A percentile compares a stretch with the other conserved stretches of the same genome.
Evolutionary conservation across 257 asterid genomes (phyloP).

Genomic region (Nicotiana otophora): DNA sequence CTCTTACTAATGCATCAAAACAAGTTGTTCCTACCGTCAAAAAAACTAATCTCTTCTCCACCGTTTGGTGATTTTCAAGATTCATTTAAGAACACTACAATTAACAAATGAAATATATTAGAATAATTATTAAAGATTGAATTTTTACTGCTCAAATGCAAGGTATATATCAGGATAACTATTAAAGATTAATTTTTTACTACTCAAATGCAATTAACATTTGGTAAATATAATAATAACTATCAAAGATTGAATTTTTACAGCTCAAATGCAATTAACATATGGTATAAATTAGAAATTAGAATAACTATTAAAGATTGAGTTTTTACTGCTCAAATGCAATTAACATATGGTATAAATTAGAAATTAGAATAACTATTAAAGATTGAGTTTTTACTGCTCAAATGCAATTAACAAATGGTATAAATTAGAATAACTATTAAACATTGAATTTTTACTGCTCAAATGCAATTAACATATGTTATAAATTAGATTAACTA

Average conservation of each 20-base stretch:
- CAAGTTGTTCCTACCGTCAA: conserved; percentile 91
- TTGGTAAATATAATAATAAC: too few species aligned
- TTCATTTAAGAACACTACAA: background rate
- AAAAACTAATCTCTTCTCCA: conserved; percentile 52
- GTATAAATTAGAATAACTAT: too few species aligned
- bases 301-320: background rate
- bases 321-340: background rate
- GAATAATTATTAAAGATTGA: background rate
- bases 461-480: too few species aligned
- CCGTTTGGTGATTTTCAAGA: conserved; percentile 27
- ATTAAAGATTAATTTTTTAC: background rate
- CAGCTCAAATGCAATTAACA: too few species aligned
- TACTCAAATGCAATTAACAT: too few species aligned
- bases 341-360: too few species aligned
- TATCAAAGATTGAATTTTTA: background rate
- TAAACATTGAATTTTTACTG: background rate
- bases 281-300: too few species aligned
- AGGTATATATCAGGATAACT: too few species aligned
- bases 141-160: background rate
- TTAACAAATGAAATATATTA: background rate
- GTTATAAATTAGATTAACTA: too few species aligned
- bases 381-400: too few species aligned
- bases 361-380: too few species aligned
- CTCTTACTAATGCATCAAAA: conserved; percentile 84
- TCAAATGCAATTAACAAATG: too few species aligned